Evolutionary conservation across 2,329 filamentous ascomycete species (phyloP), one percentile per base, ranked within the genome.

Genomic region (Conoideocrella luteorostrata): DNA sequence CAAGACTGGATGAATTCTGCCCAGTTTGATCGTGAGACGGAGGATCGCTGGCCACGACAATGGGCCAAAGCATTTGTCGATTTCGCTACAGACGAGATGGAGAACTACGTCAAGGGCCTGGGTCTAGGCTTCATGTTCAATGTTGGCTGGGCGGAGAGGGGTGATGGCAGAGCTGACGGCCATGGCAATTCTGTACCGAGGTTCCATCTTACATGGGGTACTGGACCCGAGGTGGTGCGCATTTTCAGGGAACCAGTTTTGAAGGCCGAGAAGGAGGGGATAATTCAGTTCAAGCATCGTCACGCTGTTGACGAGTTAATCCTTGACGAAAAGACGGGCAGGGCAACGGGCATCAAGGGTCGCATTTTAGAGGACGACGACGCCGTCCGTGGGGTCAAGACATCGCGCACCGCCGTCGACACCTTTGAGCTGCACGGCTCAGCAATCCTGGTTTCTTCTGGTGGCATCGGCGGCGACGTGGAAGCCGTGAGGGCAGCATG

Each of bases 21-120:
- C 1, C 62, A 64, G 43, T 82, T 82, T 55, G 78, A 82, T 53
- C 75, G 77, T 34, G 68, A 72, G 13, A 52, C 57, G 20, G 71
- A 78, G 43, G 78, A 82, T 56, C 57, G 63, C 53, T 82, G 78
- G 78, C 77, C 78, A 32, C 68, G 71, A 7, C 63, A 67, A 39
- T 82, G 78, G 78, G 78, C 78, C n/a, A 70, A 78, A 56, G 78
- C 78, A 0, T 82, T 80, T 59, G 77, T 82, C 42, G 62, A 80
- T 59, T 82, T 82, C 56, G 77, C 78, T 2, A 60, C 72, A 2
- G 73, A 77, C 52, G 74, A 72, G 50, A 71, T 82, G 68, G 77
- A 81, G 61, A 47, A 51, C 20, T 82, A 82, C 47, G 67, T 81
- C 48, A 75, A 74, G 52, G 67, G 60, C 0, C 62, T 66, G 5